These are phyloP conservation scores for Sporobolomyces roseus DNA, from an alignment of 768 basidiomycete genomes.

Conservation along the genomic window DNA sequence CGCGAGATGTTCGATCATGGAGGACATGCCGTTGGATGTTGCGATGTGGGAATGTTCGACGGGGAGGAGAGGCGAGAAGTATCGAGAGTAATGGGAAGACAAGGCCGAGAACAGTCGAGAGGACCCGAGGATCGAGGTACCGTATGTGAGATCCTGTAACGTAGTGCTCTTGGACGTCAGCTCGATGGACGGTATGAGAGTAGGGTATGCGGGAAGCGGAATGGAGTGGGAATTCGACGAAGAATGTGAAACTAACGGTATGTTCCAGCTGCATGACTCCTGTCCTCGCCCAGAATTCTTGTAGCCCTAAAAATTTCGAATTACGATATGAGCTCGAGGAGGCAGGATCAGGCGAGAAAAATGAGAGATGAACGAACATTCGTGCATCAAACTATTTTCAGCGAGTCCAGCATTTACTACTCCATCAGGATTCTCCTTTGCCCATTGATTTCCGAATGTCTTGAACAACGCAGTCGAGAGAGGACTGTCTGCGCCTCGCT, in stretches of 20 bases:
- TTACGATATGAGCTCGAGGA: too few relatives aligned
- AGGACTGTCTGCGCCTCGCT: not conserved
- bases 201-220: too few relatives aligned
- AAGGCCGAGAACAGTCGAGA: slow-evolving; percentile 20
- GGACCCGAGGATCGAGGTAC: slow-evolving; percentile 6
- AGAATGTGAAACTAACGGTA: too few relatives aligned
- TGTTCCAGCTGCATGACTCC: slow-evolving; percentile 7
- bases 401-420: slow-evolving; percentile 36
- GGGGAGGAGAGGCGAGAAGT: slow-evolving; percentile 18
- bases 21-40: slow-evolving; percentile 22
- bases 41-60: slow-evolving; percentile 19
- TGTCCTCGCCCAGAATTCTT: slow-evolving; percentile 1
- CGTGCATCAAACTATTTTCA: slow-evolving; percentile 30
- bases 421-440: slow-evolving; percentile 15
- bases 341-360: not conserved
- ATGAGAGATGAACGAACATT: slow-evolving; percentile 9
- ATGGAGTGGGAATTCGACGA: too few relatives aligned
- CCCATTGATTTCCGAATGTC: slow-evolving; percentile 20
- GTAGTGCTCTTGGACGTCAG: too few relatives aligned
- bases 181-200: too few relatives aligned
- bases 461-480: slow-evolving; percentile 12
- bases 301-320: too few relatives aligned
- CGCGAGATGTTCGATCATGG: slow-evolving; percentile 23
- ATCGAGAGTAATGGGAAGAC: not conserved
- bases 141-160: slow-evolving; percentile 39